phyloP scores from a whole-genome alignment of 1,284 basidiomycete species.

The Sphagnurus paluster region DNA sequence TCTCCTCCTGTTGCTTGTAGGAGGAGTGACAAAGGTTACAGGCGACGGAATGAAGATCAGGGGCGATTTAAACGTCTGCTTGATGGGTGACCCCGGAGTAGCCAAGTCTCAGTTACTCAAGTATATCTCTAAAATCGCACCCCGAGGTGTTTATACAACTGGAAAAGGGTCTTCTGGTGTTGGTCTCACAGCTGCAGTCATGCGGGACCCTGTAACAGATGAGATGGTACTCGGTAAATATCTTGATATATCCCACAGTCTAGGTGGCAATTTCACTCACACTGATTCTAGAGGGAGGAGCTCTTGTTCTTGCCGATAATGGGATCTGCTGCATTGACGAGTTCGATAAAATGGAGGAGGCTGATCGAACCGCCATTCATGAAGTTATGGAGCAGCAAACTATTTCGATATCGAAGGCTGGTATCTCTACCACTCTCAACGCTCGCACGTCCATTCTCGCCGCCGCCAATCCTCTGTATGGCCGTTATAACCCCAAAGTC shows the following conservation, averaged over 20 bases:
- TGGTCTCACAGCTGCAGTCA: slow-evolving; percentile 97
- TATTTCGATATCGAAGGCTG: slow-evolving; percentile 98
- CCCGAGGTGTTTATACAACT: slow-evolving; percentile 97
- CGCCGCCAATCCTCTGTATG: slow-evolving; percentile 97
- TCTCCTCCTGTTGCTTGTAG: slow-evolving; percentile 90
- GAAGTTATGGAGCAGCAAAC: slow-evolving; percentile 99
- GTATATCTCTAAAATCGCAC: slow-evolving; percentile 98
- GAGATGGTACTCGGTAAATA: slow-evolving; percentile 96
- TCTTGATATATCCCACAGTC: background rate
- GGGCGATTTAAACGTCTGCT: slow-evolving; percentile 95
- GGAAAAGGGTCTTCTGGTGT: slow-evolving; percentile 98
- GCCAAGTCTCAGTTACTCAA: slow-evolving; percentile 98
- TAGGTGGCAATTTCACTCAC: slow-evolving; percentile 2
- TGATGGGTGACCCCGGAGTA: slow-evolving; percentile 99
- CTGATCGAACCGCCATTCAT: slow-evolving; percentile 97
- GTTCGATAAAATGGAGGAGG: slow-evolving; percentile 99
- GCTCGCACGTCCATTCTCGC: slow-evolving; percentile 98
- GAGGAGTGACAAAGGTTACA: slow-evolving; percentile 93
- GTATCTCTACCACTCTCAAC: slow-evolving; percentile 97
- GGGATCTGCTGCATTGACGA: slow-evolving; percentile 99
- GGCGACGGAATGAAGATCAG: slow-evolving; percentile 99
- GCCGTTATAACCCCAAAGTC: slow-evolving; percentile 96
- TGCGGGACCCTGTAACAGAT: slow-evolving; percentile 99
- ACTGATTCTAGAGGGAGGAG: slow-evolving; percentile 85
- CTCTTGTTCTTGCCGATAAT: slow-evolving; percentile 97